Percentiles rank a stretch among this genome's conserved stretches.
phyloP scores from a whole-genome alignment of 352 stramenopile genomes.

The Globisporangium perplexum region DNA sequence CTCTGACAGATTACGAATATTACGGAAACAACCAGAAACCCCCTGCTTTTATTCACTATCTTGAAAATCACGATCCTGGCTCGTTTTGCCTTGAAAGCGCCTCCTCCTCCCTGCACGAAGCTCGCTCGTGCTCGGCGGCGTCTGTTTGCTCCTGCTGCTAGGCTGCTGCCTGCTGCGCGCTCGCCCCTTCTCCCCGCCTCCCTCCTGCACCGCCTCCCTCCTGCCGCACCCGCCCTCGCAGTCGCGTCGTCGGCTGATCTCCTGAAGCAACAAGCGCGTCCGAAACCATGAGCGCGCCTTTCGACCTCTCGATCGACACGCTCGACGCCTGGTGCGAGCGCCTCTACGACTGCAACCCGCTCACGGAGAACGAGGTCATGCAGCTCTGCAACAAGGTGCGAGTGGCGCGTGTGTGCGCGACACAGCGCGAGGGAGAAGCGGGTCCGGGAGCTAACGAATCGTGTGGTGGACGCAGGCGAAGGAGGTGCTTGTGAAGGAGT shows the following conservation, averaged over 20 bases:
- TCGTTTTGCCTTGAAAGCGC: no score
- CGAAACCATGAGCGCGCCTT: constrained; percentile 53
- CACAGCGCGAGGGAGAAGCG: no score
- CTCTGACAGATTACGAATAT: no score
- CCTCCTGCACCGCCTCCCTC: neutral
- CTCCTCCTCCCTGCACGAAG: no score
- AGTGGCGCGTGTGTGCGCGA: neutral
- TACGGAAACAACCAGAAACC: no score
- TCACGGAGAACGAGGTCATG: constrained; percentile 95
- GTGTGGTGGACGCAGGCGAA: constrained; percentile 61
- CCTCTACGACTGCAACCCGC: constrained; percentile 90
- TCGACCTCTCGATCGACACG: constrained; percentile 78
- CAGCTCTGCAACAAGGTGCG: constrained; percentile 86
- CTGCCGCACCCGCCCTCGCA: no score
- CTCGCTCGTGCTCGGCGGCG: no score
- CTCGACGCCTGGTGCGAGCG: constrained; percentile 95
- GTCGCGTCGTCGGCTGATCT: no score
- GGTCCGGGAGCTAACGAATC: no score
- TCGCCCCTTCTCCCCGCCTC: neutral
- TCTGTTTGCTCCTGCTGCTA: no score
- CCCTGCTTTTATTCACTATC: no score
- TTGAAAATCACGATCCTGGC: no score
- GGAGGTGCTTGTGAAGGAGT: constrained; percentile 96
- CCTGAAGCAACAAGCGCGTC: neutral
- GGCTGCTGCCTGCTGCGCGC: neutral